Base-by-base conservation (phyloP, 176 grass and related monocot genomes). In the Aechmea fasciata region DNA sequence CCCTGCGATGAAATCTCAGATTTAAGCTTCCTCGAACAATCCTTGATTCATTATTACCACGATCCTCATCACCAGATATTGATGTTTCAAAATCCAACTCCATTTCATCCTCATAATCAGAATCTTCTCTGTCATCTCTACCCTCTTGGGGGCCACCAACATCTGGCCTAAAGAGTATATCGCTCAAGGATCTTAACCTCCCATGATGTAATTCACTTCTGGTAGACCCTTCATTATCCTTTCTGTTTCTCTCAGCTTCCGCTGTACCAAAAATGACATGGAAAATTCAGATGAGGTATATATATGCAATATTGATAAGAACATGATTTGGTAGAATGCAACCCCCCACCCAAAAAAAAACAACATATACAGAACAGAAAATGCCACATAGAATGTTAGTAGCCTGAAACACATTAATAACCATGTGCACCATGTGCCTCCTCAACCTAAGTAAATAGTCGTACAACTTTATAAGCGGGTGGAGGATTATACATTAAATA, bases 71-170 rank as follows among this genome's bases (percentile, higher is more conserved):
- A 79, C 79, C 89, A 0, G 93, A 92, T 57, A 75, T 71, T 53
- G 93, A 85, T 18, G 89, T 87, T n/a, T 93, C 89, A 54, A 93
- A 93, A 63, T 99, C 94, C 61, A 93, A 70, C 51, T 99, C 94
- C 87, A 93, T 99, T 72, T 93, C 94, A 48, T 99, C 82, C 63
- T 99, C 84, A 77, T 76, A 82, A 78, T 99, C 94, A 71, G 76
- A 74, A 59, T 76, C 69, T 68, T 72, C 80, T 73, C 81, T 87
- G 71, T 83, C 93, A 73, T 97, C 84, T 47, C 70, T 74, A 29
- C 79, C 82, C 55, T 89, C 87, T 65, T 75, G 82, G 64, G 77
- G 65, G 48, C 74, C 71, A 68, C 87, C 87, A 48, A 77, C 69
- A 75, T 92, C 84, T 29, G 86, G 70, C 78, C 84, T 84, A 65